Evolutionary conservation across 108 stramenopile genomes (phyloP).

Genomic region (Discostella stelligeroides): DNA sequence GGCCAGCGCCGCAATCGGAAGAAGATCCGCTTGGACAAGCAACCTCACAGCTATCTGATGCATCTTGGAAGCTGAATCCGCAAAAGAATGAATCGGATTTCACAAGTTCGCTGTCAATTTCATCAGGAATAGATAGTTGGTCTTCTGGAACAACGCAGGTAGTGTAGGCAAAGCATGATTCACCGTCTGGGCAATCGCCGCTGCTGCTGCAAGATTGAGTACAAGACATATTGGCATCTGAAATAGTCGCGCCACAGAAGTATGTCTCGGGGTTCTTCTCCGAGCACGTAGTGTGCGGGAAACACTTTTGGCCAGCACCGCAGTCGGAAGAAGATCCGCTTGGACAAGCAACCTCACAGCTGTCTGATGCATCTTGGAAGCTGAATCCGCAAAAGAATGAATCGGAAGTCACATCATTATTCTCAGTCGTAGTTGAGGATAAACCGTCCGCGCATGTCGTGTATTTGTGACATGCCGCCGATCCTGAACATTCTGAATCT

Average conservation of each 20-base stretch:
- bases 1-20: conserved; percentile 13
- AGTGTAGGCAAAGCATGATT: conserved; percentile 76
- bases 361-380: conserved; percentile 24
- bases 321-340: conserved; percentile 15
- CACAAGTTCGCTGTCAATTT: neutral
- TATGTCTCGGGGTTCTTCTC: neutral
- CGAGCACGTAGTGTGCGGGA: conserved; percentile 9
- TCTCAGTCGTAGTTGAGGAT: conserved; percentile 1
- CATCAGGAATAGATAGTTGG: neutral
- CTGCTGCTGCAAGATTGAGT: conserved; percentile 39
- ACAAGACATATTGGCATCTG: conserved; percentile 20
- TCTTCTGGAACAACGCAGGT: conserved; percentile 43
- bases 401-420: conserved; percentile 4
- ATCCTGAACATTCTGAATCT: conserved; percentile 33
- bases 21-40: conserved; percentile 16
- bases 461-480: conserved; percentile 41
- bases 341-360: conserved; percentile 12
- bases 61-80: conserved; percentile 24
- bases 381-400: conserved; percentile 24
- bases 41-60: conserved; percentile 8
- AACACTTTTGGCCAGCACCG: conserved; percentile 13
- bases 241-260: conserved; percentile 68
- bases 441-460: conserved; percentile 41
- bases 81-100: conserved; percentile 35
- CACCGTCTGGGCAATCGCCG: conserved; percentile 63